These are phyloP conservation scores for Scutellaria barbata DNA, from an alignment of 257 asterid species.

Conservation along the genomic window DNA sequence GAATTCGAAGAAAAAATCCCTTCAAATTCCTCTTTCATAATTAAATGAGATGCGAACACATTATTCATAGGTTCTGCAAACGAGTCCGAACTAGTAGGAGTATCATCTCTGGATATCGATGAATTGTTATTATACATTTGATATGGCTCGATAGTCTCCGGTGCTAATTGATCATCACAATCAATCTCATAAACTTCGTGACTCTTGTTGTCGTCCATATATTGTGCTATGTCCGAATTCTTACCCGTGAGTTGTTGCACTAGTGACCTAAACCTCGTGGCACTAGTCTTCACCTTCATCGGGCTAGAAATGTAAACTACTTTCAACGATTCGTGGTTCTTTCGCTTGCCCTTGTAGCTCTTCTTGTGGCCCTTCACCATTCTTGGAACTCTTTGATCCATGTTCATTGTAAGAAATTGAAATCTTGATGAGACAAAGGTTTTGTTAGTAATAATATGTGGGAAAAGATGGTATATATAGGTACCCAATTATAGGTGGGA, in stretches of 20 bases:
- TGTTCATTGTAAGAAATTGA: slow-evolving; percentile 29
- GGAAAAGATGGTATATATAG: slow-evolving; percentile 32
- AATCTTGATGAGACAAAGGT: not conserved
- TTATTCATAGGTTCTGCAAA: slow-evolving; percentile 44
- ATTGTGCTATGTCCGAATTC: slow-evolving; percentile 60
- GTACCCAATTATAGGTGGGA: slow-evolving; percentile 29
- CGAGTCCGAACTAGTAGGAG: slow-evolving; percentile 55
- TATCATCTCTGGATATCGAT: slow-evolving; percentile 41
- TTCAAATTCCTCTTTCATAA: slow-evolving; percentile 40
- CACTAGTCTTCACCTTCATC: slow-evolving; percentile 89
- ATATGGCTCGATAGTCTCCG: slow-evolving; percentile 21
- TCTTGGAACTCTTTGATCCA: slow-evolving; percentile 31
- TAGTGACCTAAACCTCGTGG: slow-evolving; percentile 68
- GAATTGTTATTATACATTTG: not conserved
- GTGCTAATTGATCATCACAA: not conserved
- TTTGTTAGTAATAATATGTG: slow-evolving; percentile 1
- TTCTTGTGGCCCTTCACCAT: slow-evolving; percentile 37
- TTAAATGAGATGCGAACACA: slow-evolving; percentile 42
- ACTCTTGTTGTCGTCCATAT: slow-evolving; percentile 41
- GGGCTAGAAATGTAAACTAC: slow-evolving; percentile 93
- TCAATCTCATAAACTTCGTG: slow-evolving; percentile 32
- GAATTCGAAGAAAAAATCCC: slow-evolving; percentile 43
- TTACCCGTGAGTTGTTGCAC: slow-evolving; percentile 89
- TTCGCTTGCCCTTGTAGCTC: slow-evolving; percentile 40
- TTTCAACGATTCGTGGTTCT: slow-evolving; percentile 46